A percentile compares a stretch with the other conserved stretches of the same genome.
phyloP scores from a whole-genome alignment of 495 filamentous ascomycete species.

The Xylaria telfairii region DNA sequence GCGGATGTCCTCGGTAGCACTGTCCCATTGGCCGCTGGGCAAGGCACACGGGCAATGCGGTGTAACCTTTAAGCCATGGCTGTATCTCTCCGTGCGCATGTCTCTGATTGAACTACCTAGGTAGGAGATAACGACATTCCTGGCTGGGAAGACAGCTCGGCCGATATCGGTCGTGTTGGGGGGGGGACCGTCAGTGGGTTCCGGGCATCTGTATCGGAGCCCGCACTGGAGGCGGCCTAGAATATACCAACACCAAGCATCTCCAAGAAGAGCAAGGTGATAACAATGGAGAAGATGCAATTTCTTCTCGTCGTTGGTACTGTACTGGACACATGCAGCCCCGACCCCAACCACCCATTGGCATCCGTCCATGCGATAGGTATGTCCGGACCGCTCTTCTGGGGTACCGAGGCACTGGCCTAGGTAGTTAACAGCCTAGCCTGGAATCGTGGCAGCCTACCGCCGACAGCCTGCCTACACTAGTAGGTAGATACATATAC shows the following conservation, averaged over 20 bases:
- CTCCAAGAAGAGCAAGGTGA: background rate
- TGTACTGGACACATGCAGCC: background rate
- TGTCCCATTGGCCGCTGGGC: background rate
- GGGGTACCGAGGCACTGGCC: background rate
- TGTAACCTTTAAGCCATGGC: constrained; percentile 4
- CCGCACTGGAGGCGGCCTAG: background rate
- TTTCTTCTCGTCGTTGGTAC: background rate
- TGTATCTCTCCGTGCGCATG: background rate
- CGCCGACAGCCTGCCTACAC: background rate
- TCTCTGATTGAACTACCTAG: too few species aligned
- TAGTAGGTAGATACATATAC: background rate
- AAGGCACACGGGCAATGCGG: constrained; percentile 1
- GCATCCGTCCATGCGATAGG: background rate
- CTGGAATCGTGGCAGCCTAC: background rate
- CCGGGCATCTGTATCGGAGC: background rate
- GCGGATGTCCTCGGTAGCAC: background rate
- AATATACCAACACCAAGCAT: too few species aligned
- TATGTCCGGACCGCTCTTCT: constrained; percentile 2
- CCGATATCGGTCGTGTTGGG: constrained; percentile 16
- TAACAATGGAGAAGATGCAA: background rate
- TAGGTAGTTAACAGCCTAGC: background rate
- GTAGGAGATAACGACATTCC: constrained; percentile 10
- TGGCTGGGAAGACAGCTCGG: background rate
- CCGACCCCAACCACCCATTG: background rate
- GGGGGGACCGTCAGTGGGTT: too few species aligned